Conservation (phyloP, 2,329 filamentous ascomycete species). For the Ilyonectria robusta region DNA sequence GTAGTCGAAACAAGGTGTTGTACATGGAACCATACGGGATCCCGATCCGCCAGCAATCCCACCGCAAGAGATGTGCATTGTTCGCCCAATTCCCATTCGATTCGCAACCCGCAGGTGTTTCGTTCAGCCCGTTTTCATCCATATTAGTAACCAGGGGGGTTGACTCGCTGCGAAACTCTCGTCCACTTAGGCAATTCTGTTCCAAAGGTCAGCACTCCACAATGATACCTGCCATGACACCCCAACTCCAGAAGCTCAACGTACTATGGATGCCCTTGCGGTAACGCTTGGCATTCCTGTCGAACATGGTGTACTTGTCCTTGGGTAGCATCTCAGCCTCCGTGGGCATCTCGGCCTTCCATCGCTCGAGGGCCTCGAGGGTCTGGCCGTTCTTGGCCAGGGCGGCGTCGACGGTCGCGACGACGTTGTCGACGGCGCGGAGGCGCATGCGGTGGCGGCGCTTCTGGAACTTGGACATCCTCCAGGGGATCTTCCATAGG, state of each 20-base stretch:
- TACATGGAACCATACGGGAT: slow-evolving; percentile 45
- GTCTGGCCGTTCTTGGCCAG: slow-evolving; percentile 80
- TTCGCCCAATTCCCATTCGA: slow-evolving; percentile 41
- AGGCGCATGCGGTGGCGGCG: slow-evolving; percentile 86
- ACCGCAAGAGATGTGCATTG: slow-evolving; percentile 23
- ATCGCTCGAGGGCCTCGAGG: slow-evolving; percentile 84
- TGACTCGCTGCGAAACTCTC: slow-evolving; percentile 91
- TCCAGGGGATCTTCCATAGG: slow-evolving; percentile 98
- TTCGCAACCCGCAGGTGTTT: slow-evolving; percentile 28
- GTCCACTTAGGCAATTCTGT: slow-evolving; percentile 93
- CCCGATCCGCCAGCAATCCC: slow-evolving; percentile 37
- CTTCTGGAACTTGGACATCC: slow-evolving; percentile 93
- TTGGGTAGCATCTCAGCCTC: slow-evolving; percentile 95
- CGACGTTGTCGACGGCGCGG: slow-evolving; percentile 87
- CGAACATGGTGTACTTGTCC: slow-evolving; percentile 99
- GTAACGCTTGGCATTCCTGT: slow-evolving; percentile 95
- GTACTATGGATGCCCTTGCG: slow-evolving; percentile 97
- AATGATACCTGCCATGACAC: slow-evolving; percentile 9
- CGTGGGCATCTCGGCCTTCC: slow-evolving; percentile 96
- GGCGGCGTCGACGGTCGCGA: slow-evolving; percentile 85
- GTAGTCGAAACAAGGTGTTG: slow-evolving; percentile 49
- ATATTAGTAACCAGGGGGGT: slow-evolving; percentile 90
- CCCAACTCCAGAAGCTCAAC: slow-evolving; percentile 54
- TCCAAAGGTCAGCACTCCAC: slow-evolving; percentile 37
- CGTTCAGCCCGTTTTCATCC: slow-evolving; percentile 27